Percentiles rank a stretch among this genome's conserved stretches.
phyloP scores from a whole-genome alignment of 2,329 filamentous ascomycete species.

The Hymenoscyphus fructigenus region DNA sequence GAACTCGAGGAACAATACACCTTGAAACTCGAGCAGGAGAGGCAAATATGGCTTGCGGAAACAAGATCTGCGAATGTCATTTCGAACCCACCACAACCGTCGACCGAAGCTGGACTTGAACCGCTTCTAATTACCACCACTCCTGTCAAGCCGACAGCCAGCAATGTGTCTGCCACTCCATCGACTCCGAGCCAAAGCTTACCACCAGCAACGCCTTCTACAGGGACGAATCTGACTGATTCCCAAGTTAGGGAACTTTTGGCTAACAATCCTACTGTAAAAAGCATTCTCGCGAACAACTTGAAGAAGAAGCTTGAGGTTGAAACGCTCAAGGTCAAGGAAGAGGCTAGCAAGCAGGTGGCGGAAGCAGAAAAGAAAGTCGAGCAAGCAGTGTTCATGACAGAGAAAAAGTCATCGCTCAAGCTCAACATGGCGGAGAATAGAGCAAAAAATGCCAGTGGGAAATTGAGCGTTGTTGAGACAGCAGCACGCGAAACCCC shows the following conservation, averaged over 20 bases:
- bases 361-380: slow-evolving; percentile 51
- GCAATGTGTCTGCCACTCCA: slow-evolving; percentile 14
- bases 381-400: slow-evolving; percentile 61
- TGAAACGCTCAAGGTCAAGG: slow-evolving; percentile 60
- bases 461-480: slow-evolving; percentile 76
- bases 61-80: slow-evolving; percentile 34
- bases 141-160: slow-evolving; percentile 39
- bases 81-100: slow-evolving; percentile 5
- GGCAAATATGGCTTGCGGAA: slow-evolving; percentile 60
- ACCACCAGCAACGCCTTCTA: slow-evolving; percentile 10
- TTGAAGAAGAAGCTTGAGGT: slow-evolving; percentile 69
- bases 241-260: slow-evolving; percentile 57
- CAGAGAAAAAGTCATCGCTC: slow-evolving; percentile 70
- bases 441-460: slow-evolving; percentile 59
- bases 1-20: slow-evolving; percentile 48
- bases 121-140: slow-evolving; percentile 38
- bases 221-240: slow-evolving; percentile 48
- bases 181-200: slow-evolving; percentile 27
- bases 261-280: slow-evolving; percentile 52
- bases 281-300: slow-evolving; percentile 58
- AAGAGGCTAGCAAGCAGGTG: slow-evolving; percentile 51
- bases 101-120: background rate
- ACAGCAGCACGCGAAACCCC: slow-evolving; percentile 84
- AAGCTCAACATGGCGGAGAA: slow-evolving; percentile 80
- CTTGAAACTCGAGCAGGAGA: slow-evolving; percentile 60